Evolutionary conservation across 495 filamentous ascomycete species (phyloP).

Genomic region (Tuber microsphaerosporum): DNA sequence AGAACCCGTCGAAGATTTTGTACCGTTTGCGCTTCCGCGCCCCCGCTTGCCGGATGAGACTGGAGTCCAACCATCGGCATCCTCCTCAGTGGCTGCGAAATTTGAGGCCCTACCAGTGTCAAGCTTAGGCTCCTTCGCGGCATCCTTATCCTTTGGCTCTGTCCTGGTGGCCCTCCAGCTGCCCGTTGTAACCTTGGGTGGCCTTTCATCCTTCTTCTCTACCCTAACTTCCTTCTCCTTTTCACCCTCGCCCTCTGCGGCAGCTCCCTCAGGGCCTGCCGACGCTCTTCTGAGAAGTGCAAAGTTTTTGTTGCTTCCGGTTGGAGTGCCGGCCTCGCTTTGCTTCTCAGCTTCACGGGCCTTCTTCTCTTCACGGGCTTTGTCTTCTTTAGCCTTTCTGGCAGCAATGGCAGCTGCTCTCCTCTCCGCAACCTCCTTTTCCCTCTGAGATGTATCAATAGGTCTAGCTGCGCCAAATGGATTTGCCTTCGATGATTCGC

Average conservation of each 20-base stretch:
- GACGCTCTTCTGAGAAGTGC: constrained; percentile 32
- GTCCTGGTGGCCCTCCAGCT: constrained; percentile 23
- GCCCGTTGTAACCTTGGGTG: constrained; percentile 9
- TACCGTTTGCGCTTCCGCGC: constrained; percentile 17
- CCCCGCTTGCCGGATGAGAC: constrained; percentile 30
- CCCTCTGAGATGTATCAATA: constrained; percentile 51
- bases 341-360: constrained; percentile 44
- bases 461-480: constrained; percentile 67
- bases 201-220: constrained; percentile 8
- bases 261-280: constrained; percentile 18
- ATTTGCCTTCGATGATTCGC: constrained; percentile 52
- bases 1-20: constrained; percentile 16
- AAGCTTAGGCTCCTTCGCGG: constrained; percentile 16
- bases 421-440: constrained; percentile 85
- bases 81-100: constrained; percentile 25
- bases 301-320: constrained; percentile 25
- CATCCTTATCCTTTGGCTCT: constrained; percentile 29
- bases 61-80: constrained; percentile 33
- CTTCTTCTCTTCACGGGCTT: constrained; percentile 55
- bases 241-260: constrained; percentile 19
- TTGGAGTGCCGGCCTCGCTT: constrained; percentile 28
- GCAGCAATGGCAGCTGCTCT: constrained; percentile 62
- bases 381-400: constrained; percentile 84
- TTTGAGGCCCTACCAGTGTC: constrained; percentile 19
- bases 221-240: constrained; percentile 18